Evolutionary conservation across 768 basidiomycete species (phyloP).

Genomic region (Rubroboletus satanas): DNA sequence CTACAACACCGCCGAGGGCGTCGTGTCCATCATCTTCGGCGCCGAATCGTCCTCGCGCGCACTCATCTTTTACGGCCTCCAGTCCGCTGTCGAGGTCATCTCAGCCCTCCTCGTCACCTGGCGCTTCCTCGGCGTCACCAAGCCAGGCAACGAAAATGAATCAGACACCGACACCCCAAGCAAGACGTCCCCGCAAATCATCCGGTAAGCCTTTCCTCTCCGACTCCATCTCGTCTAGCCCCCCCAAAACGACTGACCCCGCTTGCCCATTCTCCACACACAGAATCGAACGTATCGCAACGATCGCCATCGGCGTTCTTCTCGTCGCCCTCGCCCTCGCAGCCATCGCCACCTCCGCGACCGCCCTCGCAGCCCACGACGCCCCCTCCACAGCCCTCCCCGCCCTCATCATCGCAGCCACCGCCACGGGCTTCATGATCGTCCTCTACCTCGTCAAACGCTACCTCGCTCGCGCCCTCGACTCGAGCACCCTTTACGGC

Average conservation of each 20-base stretch:
- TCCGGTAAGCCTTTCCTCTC: constrained; percentile 10
- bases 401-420: constrained; percentile 41
- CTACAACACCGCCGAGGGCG: constrained; percentile 40
- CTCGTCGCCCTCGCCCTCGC: constrained; percentile 36
- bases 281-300: constrained; percentile 36
- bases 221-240: too few relatives aligned
- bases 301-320: constrained; percentile 34
- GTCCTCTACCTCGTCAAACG: constrained; percentile 43
- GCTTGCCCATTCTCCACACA: not conserved
- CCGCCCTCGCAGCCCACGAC: constrained; percentile 32
- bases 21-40: constrained; percentile 41
- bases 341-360: constrained; percentile 35
- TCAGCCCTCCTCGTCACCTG: constrained; percentile 43
- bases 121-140: constrained; percentile 35
- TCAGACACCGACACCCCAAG: not conserved
- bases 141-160: constrained; percentile 41
- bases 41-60: constrained; percentile 41
- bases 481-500: constrained; percentile 42
- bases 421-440: constrained; percentile 37
- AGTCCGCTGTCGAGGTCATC: constrained; percentile 45
- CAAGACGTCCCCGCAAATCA: not conserved
- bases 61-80: constrained; percentile 47
- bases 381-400: constrained; percentile 37
- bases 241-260: too few relatives aligned
- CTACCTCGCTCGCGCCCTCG: constrained; percentile 38